Evolutionary conservation across 2,329 filamentous ascomycete genomes (phyloP).

Genomic region (Chaetothyriales sp.): DNA sequence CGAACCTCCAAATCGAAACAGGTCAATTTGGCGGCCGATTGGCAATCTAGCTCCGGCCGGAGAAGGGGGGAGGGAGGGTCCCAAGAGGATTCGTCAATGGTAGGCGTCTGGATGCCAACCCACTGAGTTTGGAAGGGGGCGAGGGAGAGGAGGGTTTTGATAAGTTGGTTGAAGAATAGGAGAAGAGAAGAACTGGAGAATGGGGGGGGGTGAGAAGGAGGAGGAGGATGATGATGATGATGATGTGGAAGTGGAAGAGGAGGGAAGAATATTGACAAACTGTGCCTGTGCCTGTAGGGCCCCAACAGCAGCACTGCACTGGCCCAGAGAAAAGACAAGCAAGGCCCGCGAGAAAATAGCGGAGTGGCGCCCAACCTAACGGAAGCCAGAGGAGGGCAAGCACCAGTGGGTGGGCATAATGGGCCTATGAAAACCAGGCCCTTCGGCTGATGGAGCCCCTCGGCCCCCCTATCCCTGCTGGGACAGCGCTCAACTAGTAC

Average conservation of each 20-base stretch:
- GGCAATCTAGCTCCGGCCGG: background rate
- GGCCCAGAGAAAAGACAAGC: background rate
- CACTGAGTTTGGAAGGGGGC: background rate
- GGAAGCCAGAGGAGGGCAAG: background rate
- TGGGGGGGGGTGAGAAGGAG: too few relatives aligned
- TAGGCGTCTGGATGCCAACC: background rate
- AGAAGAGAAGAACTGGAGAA: too few relatives aligned
- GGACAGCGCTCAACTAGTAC: too few relatives aligned
- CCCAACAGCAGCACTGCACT: background rate
- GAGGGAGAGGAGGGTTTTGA: background rate
- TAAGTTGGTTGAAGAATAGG: background rate
- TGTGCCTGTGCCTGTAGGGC: too few relatives aligned
- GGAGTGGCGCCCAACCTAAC: background rate
- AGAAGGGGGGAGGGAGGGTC: too few relatives aligned
- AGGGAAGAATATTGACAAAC: background rate
- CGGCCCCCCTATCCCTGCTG: too few relatives aligned
- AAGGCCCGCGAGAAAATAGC: background rate
- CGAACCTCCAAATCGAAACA: background rate
- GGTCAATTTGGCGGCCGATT: background rate
- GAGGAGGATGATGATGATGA: background rate
- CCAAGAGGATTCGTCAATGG: background rate
- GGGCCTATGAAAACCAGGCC: background rate
- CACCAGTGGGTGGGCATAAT: background rate
- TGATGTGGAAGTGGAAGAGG: too few relatives aligned
- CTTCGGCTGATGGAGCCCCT: background rate